Conservation (phyloP, 352 stramenopile species). For the Peronospora destructor region DNA sequence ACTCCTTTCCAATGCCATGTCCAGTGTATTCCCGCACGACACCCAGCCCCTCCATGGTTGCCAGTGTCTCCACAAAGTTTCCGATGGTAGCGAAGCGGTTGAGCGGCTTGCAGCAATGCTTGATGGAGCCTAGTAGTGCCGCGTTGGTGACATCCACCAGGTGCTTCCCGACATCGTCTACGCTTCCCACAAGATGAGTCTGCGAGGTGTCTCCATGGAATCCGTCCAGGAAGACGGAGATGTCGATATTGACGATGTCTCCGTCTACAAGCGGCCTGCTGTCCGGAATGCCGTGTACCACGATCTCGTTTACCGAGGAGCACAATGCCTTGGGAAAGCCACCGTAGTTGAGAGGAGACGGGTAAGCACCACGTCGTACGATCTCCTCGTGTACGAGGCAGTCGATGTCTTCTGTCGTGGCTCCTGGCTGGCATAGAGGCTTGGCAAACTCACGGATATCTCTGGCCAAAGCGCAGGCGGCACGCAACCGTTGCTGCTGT, state of each 20-base stretch:
- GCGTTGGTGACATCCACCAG: conserved; percentile 88
- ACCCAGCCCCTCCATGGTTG: conserved; percentile 67
- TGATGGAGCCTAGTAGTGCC: conserved; percentile 79
- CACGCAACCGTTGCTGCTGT: conserved; percentile 59
- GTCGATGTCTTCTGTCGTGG: conserved; percentile 93
- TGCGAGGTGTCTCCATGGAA: conserved; percentile 98
- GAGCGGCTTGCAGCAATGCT: conserved; percentile 87
- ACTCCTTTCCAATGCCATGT: conserved; percentile 93
- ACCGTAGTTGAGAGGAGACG: conserved; percentile 90
- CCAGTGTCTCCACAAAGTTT: conserved; percentile 88
- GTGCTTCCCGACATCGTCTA: conserved; percentile 77
- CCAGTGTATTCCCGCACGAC: conserved; percentile 91
- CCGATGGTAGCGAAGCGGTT: conserved; percentile 92
- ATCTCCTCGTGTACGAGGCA: conserved; percentile 88
- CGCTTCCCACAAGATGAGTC: conserved; percentile 91
- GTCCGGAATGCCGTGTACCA: conserved; percentile 97
- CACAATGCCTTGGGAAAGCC: conserved; percentile 94
- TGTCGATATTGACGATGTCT: conserved; percentile 96
- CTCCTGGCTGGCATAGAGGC: conserved; percentile 68
- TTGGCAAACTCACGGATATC: conserved; percentile 78
- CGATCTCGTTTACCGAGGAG: conserved; percentile 94
- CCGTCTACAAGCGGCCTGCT: conserved; percentile 81
- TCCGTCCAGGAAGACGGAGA: conserved; percentile 90
- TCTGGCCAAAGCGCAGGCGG: conserved; percentile 60
- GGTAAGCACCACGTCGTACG: conserved; percentile 77